Evolutionary conservation across 257 asterid genomes (phyloP).

Genomic region (Solanum rostratum): DNA sequence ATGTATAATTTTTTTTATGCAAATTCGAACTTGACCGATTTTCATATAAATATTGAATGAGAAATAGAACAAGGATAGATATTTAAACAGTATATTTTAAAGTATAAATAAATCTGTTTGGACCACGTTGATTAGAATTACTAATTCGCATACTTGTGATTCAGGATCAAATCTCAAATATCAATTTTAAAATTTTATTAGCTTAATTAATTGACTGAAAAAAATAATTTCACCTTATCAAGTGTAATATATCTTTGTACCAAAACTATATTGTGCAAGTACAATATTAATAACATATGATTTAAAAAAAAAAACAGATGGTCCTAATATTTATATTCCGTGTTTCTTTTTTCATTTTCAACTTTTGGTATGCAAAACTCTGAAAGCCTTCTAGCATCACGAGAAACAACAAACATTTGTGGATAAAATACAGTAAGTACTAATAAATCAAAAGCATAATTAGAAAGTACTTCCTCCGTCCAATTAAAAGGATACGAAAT

Average conservation of each 20-base stretch:
- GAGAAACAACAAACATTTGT: background rate
- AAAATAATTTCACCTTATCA: fast-evolving
- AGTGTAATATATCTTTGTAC: too few species aligned
- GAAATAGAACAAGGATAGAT: too few species aligned
- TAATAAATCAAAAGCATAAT: background rate
- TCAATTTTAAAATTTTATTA: background rate
- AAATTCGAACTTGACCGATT: too few species aligned
- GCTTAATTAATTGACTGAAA: background rate
- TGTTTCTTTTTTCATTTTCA: background rate
- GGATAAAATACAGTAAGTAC: background rate
- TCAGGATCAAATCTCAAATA: background rate
- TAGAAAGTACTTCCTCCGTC: background rate
- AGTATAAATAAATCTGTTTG: background rate
- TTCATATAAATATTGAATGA: too few species aligned
- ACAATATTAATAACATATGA: too few species aligned
- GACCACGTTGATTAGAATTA: background rate
- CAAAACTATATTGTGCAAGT: too few species aligned
- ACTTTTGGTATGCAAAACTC: background rate
- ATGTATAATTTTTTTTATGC: too few species aligned
- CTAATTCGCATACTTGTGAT: background rate
- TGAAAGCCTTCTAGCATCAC: background rate
- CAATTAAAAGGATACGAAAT: too few species aligned
- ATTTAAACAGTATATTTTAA: background rate
- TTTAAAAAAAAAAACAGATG: too few species aligned
- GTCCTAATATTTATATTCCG: background rate